Base-by-base conservation (phyloP, 1,284 basidiomycete species). In the Boletellus sp. region DNA sequence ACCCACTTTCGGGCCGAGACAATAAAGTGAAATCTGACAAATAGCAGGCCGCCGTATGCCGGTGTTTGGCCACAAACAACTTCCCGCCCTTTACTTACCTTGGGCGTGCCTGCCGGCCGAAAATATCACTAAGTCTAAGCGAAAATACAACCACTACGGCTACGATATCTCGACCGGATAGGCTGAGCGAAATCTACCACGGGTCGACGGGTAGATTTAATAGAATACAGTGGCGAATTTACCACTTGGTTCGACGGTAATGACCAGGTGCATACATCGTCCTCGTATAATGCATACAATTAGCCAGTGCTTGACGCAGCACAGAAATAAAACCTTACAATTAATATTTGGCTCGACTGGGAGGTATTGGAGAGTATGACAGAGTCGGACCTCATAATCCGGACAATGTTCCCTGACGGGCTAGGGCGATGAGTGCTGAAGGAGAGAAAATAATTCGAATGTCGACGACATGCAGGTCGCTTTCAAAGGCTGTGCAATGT, bases 1-100 rank as follows among this genome's bases (percentile, higher is more conserved):
- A 67, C 65, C 63, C 60, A 62, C 63, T 69, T 67, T 68, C 64
- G 67, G 64, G 65, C 64, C 67, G 64, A 69, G 40, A 69, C 43
- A 68, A 68, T 67, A 69, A 66, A 69, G 54, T 45, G 53, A 53
- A 45, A 60, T 53, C 49, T 66, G 66, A 68, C 64, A 61, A 61
- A 65, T 61, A 63, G n/a, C 16, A 51, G 26, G 60, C 57, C 60
- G 61, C 59, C 60, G 52, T 63, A 60, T 68, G 57, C 63, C 64
- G 66, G 54, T 68, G 54, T 67, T 67, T 68, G 66, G 63, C 38
- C 53, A 60, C 55, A 67, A 68, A 65, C 45, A 55, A 49, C 45
- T 18, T 36, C 55, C 51, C 51, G 51, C 62, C 52, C 60, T 51
- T 50, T 47, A 64, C 64, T 52, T 60, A 62, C 64, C 61, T 63